Base-by-base conservation (phyloP, 495 filamentous ascomycete species). In the Tetracladium setigerum region DNA sequence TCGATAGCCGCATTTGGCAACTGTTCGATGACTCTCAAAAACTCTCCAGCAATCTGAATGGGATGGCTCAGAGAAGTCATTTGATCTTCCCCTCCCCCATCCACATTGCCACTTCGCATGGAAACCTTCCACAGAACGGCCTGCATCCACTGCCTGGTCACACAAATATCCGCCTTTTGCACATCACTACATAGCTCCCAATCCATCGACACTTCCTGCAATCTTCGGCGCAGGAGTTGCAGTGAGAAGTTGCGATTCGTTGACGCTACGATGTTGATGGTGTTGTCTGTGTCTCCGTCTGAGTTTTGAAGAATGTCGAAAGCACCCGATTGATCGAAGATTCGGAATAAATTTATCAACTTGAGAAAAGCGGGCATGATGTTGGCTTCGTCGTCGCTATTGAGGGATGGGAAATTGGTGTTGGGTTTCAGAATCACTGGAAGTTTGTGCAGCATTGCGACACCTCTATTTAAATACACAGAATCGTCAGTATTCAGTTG, bases 121-220 rank as follows among this genome's bases (percentile, higher is more conserved):
- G 65, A 58, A 5, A 65, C 58, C 32, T 67, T 61, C 70, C 70
- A 74, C 32, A 71, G 42, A 7, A 70, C 53, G 35, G 71, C 66
- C 12, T 67, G 62, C 69, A 74, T 71, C 70, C 70, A 72, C 40
- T 71, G 67, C 36, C 64, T 51, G 2, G 70, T 71, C 30, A 71
- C 65, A 40, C 60, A 68, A n/a, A 72, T 60, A 49, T 73, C 70
- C 0, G 67, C 70, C 38, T 65, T 63, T 42, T 73, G 70, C 11
- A 71, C 54, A 32, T 71, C 67, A 16, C 61, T 70, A 14, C 58
- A 54, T 14, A 54, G 52, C 18, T 55, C 54, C 34, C 56, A 41
- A 16, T 62, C 48, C 9, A 54, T 42, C 1, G 57, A 53, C 12
- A 55, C 50, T 22, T 69, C 58, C n/a, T 61, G 62, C 12, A 71